These are phyloP conservation scores for Sugiyamaella grinbergsii DNA, from an alignment of 1,139 yeast species.

Conservation along the genomic window DNA sequence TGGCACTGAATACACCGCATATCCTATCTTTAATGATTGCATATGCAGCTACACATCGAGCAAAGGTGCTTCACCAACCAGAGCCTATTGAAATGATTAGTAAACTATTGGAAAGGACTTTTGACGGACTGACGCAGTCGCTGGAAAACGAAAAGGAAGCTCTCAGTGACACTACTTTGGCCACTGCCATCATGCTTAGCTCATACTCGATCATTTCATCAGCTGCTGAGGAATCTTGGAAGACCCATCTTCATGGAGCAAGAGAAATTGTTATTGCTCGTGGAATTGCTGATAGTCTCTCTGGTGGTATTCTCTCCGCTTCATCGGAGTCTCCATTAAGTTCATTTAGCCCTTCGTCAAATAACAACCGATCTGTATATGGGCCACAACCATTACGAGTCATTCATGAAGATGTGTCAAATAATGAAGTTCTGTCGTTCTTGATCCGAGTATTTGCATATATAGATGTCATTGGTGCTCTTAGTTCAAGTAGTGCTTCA, in stretches of 20 bases:
- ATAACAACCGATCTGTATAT: slow-evolving; percentile 8
- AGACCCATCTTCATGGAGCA: slow-evolving; percentile 70
- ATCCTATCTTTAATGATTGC: slow-evolving; percentile 65
- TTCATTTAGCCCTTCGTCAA: not conserved
- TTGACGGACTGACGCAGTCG: slow-evolving; percentile 56
- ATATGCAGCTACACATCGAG: slow-evolving; percentile 60
- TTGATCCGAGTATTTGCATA: slow-evolving; percentile 73
- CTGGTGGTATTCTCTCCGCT: slow-evolving; percentile 27
- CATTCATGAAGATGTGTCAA: slow-evolving; percentile 32
- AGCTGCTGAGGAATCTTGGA: slow-evolving; percentile 48
- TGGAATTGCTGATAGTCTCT: slow-evolving; percentile 44
- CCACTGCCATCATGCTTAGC: slow-evolving; percentile 63
- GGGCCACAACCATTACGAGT: slow-evolving; percentile 37
- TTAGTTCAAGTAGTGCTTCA: slow-evolving; percentile 41
- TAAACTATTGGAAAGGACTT: slow-evolving; percentile 56
- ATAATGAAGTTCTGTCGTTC: slow-evolving; percentile 56
- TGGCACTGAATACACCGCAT: slow-evolving; percentile 62
- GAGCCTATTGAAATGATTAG: slow-evolving; percentile 52
- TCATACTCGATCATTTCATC: slow-evolving; percentile 59
- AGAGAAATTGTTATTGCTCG: slow-evolving; percentile 66
- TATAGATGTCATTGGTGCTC: slow-evolving; percentile 66
- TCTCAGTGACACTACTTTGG: slow-evolving; percentile 66
- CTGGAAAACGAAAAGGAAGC: slow-evolving; percentile 56
- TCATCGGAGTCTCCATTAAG: slow-evolving; percentile 1
- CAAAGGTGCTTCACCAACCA: slow-evolving; percentile 40